phyloP scores from a whole-genome alignment of 108 stramenopile genomes.

The Cylindrotheca closterium region DNA sequence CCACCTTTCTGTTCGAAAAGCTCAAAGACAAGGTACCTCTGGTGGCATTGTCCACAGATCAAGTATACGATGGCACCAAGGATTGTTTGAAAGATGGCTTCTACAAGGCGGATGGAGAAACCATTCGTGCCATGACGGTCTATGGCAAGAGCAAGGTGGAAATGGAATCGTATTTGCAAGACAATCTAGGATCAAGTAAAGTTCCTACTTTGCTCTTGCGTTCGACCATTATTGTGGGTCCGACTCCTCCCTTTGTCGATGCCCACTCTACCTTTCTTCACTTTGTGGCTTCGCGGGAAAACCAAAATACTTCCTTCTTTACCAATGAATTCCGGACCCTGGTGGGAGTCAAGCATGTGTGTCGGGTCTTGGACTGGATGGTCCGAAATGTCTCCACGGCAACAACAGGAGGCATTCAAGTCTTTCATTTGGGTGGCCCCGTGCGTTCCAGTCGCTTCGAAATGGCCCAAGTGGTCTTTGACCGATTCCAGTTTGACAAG shows the following conservation, averaged over 20 bases:
- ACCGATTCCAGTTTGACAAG: slow-evolving; percentile 34
- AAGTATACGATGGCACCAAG: slow-evolving; percentile 67
- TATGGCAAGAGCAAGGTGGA: slow-evolving; percentile 66
- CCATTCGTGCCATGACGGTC: slow-evolving; percentile 72
- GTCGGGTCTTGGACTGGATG: slow-evolving; percentile 29
- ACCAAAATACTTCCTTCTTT: slow-evolving; percentile 56
- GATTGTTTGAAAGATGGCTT: too few species aligned
- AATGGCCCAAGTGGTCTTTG: slow-evolving; percentile 64
- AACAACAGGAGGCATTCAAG: slow-evolving; percentile 8
- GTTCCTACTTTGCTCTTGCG: slow-evolving; percentile 41
- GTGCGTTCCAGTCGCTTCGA: slow-evolving; percentile 55
- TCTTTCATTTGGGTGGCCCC: slow-evolving; percentile 77
- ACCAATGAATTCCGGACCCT: slow-evolving; percentile 67
- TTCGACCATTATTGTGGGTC: slow-evolving; percentile 73
- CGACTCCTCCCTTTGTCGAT: slow-evolving; percentile 43
- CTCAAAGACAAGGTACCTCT: slow-evolving; percentile 18
- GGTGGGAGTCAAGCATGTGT: slow-evolving; percentile 48
- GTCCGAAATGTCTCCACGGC: neutral
- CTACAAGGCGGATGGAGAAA: slow-evolving; percentile 8
- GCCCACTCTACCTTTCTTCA: slow-evolving; percentile 74
- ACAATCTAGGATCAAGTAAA: too few species aligned
- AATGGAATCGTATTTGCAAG: slow-evolving; percentile 50
- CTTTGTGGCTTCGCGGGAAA: slow-evolving; percentile 44
- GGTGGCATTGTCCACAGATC: slow-evolving; percentile 78
- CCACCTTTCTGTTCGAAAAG: slow-evolving; percentile 40